A percentile compares a stretch with the other conserved stretches of the same genome.
phyloP scores from a whole-genome alignment of 2,329 filamentous ascomycete genomes.

The Fusarium sterilihyphosum region DNA sequence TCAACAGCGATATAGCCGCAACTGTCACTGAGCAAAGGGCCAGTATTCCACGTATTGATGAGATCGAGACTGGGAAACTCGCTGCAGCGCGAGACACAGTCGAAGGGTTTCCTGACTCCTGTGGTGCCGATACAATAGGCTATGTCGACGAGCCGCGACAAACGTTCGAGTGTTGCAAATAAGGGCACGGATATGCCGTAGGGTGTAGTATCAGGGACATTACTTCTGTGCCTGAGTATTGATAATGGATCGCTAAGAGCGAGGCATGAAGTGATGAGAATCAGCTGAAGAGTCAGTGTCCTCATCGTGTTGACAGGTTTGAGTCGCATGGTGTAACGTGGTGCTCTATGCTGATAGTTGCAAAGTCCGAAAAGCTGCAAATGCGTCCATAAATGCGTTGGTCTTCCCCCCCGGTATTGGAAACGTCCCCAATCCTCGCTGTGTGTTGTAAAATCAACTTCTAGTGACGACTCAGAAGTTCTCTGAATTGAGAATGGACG shows the following conservation, averaged over 20 bases:
- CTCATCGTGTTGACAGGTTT: not conserved
- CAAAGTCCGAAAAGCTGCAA: not conserved
- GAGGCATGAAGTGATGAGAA: conserved; percentile 20
- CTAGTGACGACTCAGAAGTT: not conserved
- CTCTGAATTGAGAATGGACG: not conserved
- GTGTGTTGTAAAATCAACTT: not conserved
- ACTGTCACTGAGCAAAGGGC: conserved; percentile 84
- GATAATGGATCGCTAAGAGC: conserved; percentile 17
- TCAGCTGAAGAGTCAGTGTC: conserved; percentile 32
- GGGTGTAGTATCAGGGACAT: conserved; percentile 48
- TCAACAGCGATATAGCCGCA: conserved; percentile 96
- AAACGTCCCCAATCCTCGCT: not conserved
- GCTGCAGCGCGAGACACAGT: conserved; percentile 83
- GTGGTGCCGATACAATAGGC: conserved; percentile 90
- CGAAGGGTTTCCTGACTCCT: conserved; percentile 84
- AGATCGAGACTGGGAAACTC: conserved; percentile 86
- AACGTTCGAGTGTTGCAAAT: conserved; percentile 85
- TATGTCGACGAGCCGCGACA: conserved; percentile 92
- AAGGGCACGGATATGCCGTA: conserved; percentile 55
- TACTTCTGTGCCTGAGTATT: conserved; percentile 11
- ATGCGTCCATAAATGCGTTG: not conserved
- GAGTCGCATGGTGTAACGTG: conserved; percentile 17
- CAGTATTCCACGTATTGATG: conserved; percentile 89
- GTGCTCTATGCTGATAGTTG: not conserved
- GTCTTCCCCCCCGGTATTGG: not conserved